phyloP scores from a whole-genome alignment of 176 grass and related monocot species.

The Typha latifolia region DNA sequence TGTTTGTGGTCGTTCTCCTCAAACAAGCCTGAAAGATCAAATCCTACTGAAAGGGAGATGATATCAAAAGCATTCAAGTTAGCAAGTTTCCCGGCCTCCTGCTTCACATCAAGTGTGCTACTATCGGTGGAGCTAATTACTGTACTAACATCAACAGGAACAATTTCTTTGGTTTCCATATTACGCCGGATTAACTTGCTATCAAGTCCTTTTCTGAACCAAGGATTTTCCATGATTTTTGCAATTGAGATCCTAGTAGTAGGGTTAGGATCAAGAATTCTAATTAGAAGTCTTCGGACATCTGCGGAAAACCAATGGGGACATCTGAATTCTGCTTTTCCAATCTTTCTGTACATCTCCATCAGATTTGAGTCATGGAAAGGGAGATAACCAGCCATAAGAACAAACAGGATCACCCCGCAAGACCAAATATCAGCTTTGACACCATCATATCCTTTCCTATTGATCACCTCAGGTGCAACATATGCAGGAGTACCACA shows the following conservation, averaged over 20 bases:
- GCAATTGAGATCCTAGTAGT: constrained; percentile 48
- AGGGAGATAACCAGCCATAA: constrained; percentile 81
- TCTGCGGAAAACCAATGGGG: constrained; percentile 68
- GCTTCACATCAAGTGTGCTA: constrained; percentile 11
- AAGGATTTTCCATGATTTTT: constrained; percentile 73
- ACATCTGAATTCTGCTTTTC: constrained; percentile 60
- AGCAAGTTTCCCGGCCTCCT: constrained; percentile 25
- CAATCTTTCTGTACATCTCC: constrained; percentile 89
- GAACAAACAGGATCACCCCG: constrained; percentile 74
- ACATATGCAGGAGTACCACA: constrained; percentile 93
- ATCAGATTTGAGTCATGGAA: constrained; percentile 82
- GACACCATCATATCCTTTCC: constrained; percentile 81
- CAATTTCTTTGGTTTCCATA: constrained; percentile 6
- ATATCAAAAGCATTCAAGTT: constrained; percentile 92
- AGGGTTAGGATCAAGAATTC: constrained; percentile 80
- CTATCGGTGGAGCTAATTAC: constrained; percentile 1
- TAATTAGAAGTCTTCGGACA: constrained; percentile 36
- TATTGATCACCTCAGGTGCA: constrained; percentile 75
- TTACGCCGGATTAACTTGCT: constrained; percentile 6
- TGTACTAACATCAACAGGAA: constrained; percentile 16
- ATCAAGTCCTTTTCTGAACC: constrained; percentile 54
- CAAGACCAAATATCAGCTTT: constrained; percentile 96
- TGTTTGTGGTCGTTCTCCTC: constrained; percentile 29
- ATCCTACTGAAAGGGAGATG: constrained; percentile 79
- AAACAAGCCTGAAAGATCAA: constrained; percentile 88